phyloP scores from a whole-genome alignment of 2,329 filamentous ascomycete genomes.

The Zalaria obscura region DNA sequence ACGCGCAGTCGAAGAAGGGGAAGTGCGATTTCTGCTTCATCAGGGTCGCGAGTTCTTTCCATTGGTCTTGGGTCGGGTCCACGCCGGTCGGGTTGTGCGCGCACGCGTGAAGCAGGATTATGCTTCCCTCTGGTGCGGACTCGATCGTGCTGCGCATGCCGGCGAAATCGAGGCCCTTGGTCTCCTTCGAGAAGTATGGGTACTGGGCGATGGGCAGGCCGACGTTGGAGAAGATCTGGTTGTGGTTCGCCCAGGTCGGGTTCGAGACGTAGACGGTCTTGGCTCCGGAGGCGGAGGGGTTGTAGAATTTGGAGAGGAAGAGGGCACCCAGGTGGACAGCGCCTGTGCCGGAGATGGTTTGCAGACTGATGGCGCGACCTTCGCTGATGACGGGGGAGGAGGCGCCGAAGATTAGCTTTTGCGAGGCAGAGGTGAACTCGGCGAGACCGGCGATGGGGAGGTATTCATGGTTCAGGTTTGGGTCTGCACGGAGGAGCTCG shows the following conservation, averaged over 20 bases:
- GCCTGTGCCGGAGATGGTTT: conserved; percentile 95
- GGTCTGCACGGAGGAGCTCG: conserved; percentile 74
- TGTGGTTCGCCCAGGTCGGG: conserved; percentile 97
- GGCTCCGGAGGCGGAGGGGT: conserved; percentile 43
- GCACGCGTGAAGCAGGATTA: conserved; percentile 37
- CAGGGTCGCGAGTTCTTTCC: conserved; percentile 72
- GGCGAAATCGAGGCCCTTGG: conserved; percentile 81
- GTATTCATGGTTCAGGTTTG: conserved; percentile 93
- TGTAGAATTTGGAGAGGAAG: conserved; percentile 89
- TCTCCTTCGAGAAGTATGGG: conserved; percentile 84
- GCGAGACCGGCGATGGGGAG: conserved; percentile 84
- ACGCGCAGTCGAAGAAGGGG: conserved; percentile 96
- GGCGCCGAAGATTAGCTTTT: conserved; percentile 72
- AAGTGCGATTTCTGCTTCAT: conserved; percentile 73
- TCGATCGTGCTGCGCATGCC: conserved; percentile 86
- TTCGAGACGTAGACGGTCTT: conserved; percentile 74
- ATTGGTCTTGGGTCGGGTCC: conserved; percentile 85
- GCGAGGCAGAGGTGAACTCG: conserved; percentile 76
- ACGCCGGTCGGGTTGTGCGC: conserved; percentile 98
- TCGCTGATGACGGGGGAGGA: conserved; percentile 72
- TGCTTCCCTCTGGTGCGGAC: conserved; percentile 42
- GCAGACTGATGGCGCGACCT: conserved; percentile 67
- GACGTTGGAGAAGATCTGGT: conserved; percentile 95
- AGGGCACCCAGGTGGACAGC: conserved; percentile 86
- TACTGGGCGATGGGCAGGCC: conserved; percentile 64